A percentile compares a stretch with the other conserved stretches of the same genome.
Conservation (phyloP, 208 protist genomes). For the Leishmania martiniquensis region DNA sequence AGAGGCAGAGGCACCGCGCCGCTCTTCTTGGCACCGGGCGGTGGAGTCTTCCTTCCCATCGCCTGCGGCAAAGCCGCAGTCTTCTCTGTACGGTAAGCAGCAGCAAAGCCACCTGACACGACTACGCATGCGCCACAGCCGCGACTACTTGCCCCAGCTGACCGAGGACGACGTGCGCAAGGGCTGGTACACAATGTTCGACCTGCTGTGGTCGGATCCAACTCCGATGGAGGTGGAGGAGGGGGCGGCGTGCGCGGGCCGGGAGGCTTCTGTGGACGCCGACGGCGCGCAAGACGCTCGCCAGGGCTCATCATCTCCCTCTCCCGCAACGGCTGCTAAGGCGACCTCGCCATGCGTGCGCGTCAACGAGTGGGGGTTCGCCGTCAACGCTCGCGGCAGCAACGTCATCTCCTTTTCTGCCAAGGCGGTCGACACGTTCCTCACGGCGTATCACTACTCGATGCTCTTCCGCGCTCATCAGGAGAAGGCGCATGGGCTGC, state of each 20-base stretch:
- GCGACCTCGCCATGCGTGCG: slow-evolving; percentile 2
- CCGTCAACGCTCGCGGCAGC: slow-evolving; percentile 60
- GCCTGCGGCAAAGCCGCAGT: not conserved
- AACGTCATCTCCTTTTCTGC: slow-evolving; percentile 69
- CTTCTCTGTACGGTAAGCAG: not conserved
- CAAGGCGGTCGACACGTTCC: slow-evolving; percentile 74
- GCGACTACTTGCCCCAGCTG: slow-evolving; percentile 16
- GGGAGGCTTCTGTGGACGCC: not conserved
- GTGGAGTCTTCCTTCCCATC: not conserved
- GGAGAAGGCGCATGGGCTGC: slow-evolving; percentile 74
- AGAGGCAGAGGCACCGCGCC: not conserved
- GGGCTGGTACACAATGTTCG: slow-evolving; percentile 65
- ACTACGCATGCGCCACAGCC: not conserved
- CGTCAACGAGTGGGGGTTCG: slow-evolving; percentile 78
- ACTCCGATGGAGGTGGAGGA: slow-evolving; percentile 42
- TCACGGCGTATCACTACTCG: slow-evolving; percentile 55
- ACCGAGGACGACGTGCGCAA: slow-evolving; percentile 46
- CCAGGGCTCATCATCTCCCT: not conserved
- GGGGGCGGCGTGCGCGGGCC: not conserved
- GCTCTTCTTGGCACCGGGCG: not conserved
- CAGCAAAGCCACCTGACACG: not conserved
- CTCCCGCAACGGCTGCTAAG: not conserved
- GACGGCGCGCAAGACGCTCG: not conserved
- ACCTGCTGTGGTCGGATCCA: slow-evolving; percentile 87
- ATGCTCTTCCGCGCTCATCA: slow-evolving; percentile 87